These are phyloP conservation scores for Geotrichum citri-aurantii DNA, from an alignment of 1,139 yeast genomes.

Conservation along the genomic window DNA sequence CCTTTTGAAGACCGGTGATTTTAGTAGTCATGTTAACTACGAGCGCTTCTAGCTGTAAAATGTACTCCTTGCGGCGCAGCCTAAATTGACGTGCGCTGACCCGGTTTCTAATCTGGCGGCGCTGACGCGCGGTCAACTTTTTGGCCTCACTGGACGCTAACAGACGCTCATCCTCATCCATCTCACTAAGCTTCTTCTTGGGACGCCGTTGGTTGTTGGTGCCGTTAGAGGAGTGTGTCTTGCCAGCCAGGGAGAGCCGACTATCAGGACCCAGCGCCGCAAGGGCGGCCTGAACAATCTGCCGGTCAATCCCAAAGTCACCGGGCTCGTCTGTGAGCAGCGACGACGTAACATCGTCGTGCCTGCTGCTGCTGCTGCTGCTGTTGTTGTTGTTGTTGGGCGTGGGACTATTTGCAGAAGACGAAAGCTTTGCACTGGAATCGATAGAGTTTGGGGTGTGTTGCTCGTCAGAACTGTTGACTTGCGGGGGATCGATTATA, in stretches of 20 bases:
- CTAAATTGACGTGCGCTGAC: constrained; percentile 35
- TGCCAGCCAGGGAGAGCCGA: constrained; percentile 1
- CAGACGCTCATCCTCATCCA: constrained; percentile 32
- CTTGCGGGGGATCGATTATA: neutral
- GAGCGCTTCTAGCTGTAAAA: constrained; percentile 30
- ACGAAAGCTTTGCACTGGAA: neutral
- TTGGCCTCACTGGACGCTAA: constrained; percentile 31
- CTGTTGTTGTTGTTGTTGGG: neutral
- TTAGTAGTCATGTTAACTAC: constrained; percentile 27
- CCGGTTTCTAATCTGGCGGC: constrained; percentile 33
- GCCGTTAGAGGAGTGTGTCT: neutral
- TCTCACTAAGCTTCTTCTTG: constrained; percentile 16
- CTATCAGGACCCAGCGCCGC: constrained; percentile 16
- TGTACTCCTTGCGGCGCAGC: constrained; percentile 33
- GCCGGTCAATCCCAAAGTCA: constrained; percentile 16
- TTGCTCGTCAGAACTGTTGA: neutral
- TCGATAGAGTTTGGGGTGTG: neutral
- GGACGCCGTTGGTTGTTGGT: neutral
- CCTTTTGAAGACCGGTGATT: constrained; percentile 17
- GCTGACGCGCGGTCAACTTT: constrained; percentile 31
- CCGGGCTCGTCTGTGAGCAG: constrained; percentile 7
- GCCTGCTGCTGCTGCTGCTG: neutral
- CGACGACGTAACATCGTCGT: neutral
- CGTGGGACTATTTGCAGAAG: neutral
- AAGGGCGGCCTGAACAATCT: constrained; percentile 15